Conservation (phyloP, 176 grass and related monocot genomes). For the Oryza glumipatula region DNA sequence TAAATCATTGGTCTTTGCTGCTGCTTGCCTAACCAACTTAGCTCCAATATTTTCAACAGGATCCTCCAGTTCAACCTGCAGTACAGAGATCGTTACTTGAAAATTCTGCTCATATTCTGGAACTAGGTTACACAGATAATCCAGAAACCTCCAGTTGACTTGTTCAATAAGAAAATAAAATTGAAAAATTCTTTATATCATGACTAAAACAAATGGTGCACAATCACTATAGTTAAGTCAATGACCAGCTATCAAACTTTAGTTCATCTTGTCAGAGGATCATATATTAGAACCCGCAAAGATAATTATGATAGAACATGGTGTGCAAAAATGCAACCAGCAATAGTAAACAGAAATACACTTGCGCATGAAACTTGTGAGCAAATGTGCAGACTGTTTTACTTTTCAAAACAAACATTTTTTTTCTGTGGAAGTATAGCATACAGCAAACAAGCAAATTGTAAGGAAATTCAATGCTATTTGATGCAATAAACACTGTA, state of each 20-base stretch:
- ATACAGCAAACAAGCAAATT: conserved; percentile 16
- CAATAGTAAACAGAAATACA: neutral
- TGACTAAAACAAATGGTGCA: conserved; percentile 14
- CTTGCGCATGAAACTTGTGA: neutral
- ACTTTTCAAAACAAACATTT: neutral
- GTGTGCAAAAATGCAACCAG: neutral
- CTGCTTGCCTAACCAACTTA: conserved; percentile 97
- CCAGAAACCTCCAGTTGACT: conserved; percentile 8
- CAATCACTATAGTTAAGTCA: neutral
- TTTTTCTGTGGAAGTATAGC: neutral
- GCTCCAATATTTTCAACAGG: conserved; percentile 97
- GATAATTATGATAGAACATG: neutral
- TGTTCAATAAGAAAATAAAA: neutral
- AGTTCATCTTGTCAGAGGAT: conserved; percentile 2
- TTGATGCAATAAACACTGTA: conserved; percentile 9
- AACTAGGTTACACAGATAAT: conserved; percentile 5
- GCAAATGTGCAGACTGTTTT: neutral
- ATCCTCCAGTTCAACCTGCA: conserved; percentile 90
- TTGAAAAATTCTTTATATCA: neutral
- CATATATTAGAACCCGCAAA: neutral
- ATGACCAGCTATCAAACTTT: conserved; percentile 15
- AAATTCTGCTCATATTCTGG: neutral
- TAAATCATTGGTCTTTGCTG: conserved; percentile 95
- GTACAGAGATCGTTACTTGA: conserved; percentile 19
- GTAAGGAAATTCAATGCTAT: neutral